Evolutionary conservation across 257 asterid species (phyloP), one percentile per base, ranked within the genome.

Genomic region (Verbena officinalis): DNA sequence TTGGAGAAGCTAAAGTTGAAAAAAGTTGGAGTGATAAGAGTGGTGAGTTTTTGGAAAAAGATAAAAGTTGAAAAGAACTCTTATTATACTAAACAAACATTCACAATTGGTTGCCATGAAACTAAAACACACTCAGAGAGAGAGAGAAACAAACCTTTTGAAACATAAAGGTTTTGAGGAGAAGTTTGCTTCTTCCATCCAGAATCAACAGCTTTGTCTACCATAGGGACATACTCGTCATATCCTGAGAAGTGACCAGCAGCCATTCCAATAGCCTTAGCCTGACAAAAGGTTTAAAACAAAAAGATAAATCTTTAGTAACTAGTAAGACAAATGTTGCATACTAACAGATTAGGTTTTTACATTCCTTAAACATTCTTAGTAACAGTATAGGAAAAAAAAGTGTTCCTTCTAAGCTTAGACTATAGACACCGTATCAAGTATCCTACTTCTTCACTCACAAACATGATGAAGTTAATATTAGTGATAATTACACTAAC

Each of bases 161-260:
- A 71, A 56, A 70, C 53, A 64, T 40, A 50, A 55, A 79, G 83
- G 71, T 76, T 88, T 36, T 77, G 91, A 42, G 81, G 73, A 66
- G 89, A 66, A 7, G 79, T 43, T 56, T 70, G 86, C 83, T 83
- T 90, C 86, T 88, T 88, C 95, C 90, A 86, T 43, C 81, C 89
- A 71, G 91, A 71, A 80, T 88, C 99, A 62, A 94, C 99, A 53
- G 93, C 96, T 82, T 94, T 94, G 82, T 94, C 99, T 17, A 94
- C 99, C 99, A 94, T 91, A 16, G 99, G 99, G 61, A 94, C 96
- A 79, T 86, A 94, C 73, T 94, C 99, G 44, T 94, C 99, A 73
- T 90, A 91, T 60, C 95, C 96, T 31, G 87, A 71, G 70, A 79
- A 80, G 59, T 74, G 80, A 65, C 78, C 77, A 21, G 70, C 64